Percentiles rank a stretch among this genome's conserved stretches.
phyloP scores from a whole-genome alignment of 768 basidiomycete genomes.

The Psilocybe azurescens region DNA sequence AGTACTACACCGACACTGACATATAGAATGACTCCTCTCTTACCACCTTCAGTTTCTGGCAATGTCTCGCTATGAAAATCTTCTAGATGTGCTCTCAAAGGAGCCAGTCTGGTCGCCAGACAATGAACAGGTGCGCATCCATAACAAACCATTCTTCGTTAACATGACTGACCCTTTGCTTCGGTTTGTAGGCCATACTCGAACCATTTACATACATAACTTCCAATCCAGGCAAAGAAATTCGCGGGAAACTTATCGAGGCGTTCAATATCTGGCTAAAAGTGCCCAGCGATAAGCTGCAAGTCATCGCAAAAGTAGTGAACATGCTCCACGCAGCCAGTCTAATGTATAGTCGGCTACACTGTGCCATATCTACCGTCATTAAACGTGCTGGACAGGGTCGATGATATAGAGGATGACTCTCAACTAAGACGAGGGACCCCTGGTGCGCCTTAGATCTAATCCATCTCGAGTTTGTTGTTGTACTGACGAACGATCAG shows the following conservation, averaged over 20 bases:
- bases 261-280: conserved; percentile 94
- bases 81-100: conserved; percentile 37
- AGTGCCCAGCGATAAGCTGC: conserved; percentile 75
- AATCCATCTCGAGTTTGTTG: background rate
- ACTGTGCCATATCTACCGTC: background rate
- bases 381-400: conserved; percentile 46
- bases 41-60: background rate
- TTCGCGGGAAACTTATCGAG: conserved; percentile 84
- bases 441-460: conserved; percentile 56
- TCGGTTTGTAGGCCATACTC: conserved; percentile 52
- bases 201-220: conserved; percentile 90
- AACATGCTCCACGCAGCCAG: conserved; percentile 96
- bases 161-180: background rate
- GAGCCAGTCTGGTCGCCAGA: conserved; percentile 39
- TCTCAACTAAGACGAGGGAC: conserved; percentile 85
- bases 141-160: background rate
- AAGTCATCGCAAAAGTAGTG: conserved; percentile 79
- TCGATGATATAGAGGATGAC: conserved; percentile 95
- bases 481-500: conserved; percentile 39
- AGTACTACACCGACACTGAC: no score
- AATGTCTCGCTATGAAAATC: conserved; percentile 45
- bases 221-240: conserved; percentile 90
- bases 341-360: conserved; percentile 66
- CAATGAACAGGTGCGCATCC: conserved; percentile 36
- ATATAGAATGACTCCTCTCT: background rate